phyloP scores from a whole-genome alignment of 2,329 filamentous ascomycete genomes.

The Trichothecium sympodiale region DNA sequence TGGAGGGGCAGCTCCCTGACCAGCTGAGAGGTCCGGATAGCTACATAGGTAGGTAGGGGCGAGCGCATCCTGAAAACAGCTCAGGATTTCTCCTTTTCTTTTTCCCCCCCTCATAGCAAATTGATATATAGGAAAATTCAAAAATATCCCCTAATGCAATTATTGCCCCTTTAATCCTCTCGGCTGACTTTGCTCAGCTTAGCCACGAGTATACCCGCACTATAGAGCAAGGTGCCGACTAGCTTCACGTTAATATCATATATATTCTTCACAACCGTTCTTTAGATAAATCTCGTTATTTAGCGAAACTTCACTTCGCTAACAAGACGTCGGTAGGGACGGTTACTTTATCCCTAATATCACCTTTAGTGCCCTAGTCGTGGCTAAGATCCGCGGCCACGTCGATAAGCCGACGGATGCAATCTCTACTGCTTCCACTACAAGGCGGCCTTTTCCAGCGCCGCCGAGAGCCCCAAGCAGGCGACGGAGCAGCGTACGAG shows the following conservation, averaged over 20 bases:
- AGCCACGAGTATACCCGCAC: slow-evolving; percentile 79
- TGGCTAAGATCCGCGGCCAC: slow-evolving; percentile 82
- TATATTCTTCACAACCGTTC: slow-evolving; percentile 25
- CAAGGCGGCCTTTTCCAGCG: slow-evolving; percentile 84
- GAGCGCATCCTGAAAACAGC: too few species aligned
- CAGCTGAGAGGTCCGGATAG: too few species aligned
- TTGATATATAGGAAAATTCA: not conserved
- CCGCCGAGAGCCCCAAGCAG: slow-evolving; percentile 67
- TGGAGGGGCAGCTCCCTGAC: too few species aligned
- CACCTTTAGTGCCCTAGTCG: slow-evolving; percentile 90
- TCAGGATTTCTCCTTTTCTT: too few species aligned
- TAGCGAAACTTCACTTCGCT: slow-evolving; percentile 2
- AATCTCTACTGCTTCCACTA: slow-evolving; percentile 99
- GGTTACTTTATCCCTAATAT: slow-evolving; percentile 98
- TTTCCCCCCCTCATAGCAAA: too few species aligned
- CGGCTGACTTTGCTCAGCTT: slow-evolving; percentile 85
- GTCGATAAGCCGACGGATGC: slow-evolving; percentile 77
- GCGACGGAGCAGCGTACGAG: slow-evolving; percentile 61
- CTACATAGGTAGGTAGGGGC: too few species aligned
- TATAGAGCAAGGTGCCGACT: slow-evolving; percentile 79
- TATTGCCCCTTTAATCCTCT: slow-evolving; percentile 96
- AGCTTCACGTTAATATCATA: slow-evolving; percentile 92
- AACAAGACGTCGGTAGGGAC: slow-evolving; percentile 51
- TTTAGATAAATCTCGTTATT: not conserved
- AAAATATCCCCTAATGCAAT: slow-evolving; percentile 83